These are phyloP conservation scores for Marasmius oreades DNA, from an alignment of 1,284 basidiomycete species.

Conservation along the genomic window DNA sequence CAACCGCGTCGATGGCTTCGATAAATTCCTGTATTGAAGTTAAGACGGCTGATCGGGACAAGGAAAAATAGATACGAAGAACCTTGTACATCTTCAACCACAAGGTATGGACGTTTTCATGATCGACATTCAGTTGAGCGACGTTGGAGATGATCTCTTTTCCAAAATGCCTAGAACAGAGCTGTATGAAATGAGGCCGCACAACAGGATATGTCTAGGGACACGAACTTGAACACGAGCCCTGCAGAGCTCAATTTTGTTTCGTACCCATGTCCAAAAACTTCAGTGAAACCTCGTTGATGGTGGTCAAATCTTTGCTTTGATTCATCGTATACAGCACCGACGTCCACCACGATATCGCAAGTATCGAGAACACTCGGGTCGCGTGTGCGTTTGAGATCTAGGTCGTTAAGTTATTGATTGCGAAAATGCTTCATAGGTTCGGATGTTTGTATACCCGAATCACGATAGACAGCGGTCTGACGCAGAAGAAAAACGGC, in stretches of 20 bases:
- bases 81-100: conserved; percentile 91
- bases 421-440: background rate
- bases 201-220: background rate
- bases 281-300: conserved; percentile 89
- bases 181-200: conserved; percentile 8
- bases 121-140: conserved; percentile 47
- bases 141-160: conserved; percentile 78
- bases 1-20: conserved; percentile 93
- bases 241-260: conserved; percentile 95
- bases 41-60: background rate
- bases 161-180: conserved; percentile 80
- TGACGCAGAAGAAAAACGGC: conserved; percentile 89
- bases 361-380: conserved; percentile 77
- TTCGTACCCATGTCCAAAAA: conserved; percentile 81
- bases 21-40: conserved; percentile 69
- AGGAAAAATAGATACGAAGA: conserved; percentile 3
- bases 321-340: conserved; percentile 84
- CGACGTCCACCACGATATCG: conserved; percentile 98
- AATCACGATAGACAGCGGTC: conserved; percentile 72
- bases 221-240: conserved; percentile 84
- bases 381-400: conserved; percentile 80
- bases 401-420: conserved; percentile 31
- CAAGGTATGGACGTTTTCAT: conserved; percentile 67
- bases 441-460: conserved; percentile 46
- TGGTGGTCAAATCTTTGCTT: conserved; percentile 92